Conservation (phyloP, 148 eudicot species). For the Silene uniflora region DNA sequence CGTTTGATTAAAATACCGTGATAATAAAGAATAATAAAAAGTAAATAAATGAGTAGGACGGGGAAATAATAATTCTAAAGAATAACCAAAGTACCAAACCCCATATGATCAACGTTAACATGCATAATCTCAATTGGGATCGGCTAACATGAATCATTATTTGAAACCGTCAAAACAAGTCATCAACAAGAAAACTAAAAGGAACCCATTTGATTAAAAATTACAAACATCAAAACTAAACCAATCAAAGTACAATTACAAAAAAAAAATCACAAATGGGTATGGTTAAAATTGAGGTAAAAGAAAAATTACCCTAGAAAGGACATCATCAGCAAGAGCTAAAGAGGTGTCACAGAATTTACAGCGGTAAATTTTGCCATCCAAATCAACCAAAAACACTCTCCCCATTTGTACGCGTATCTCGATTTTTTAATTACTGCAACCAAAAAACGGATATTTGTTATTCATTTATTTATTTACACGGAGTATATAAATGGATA, state of each 20-base stretch:
- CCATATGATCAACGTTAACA: no score
- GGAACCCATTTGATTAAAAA: background rate
- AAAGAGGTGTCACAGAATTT: slow-evolving; percentile 37
- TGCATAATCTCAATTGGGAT: no score
- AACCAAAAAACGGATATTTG: background rate
- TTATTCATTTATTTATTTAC: no score
- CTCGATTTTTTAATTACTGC: slow-evolving; percentile 1
- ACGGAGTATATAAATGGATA: no score
- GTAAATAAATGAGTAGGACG: no score
- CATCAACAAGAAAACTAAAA: no score
- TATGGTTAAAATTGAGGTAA: background rate
- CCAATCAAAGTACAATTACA: background rate
- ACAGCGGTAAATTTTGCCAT: slow-evolving; percentile 50
- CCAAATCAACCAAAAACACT: slow-evolving; percentile 41
- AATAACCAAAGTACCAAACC: no score
- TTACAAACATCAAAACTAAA: background rate
- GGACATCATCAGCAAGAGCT: slow-evolving; percentile 39
- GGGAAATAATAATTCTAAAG: no score
- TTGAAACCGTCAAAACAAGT: background rate
- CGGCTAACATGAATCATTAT: no score
- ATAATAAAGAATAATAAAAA: no score
- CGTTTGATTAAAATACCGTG: no score
- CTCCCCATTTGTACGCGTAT: slow-evolving; percentile 34
- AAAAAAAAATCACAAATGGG: background rate
- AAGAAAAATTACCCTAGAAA: slow-evolving; percentile 33